These are phyloP conservation scores for Podospora bellae-mahoneyi DNA, from an alignment of 495 filamentous ascomycete genomes.

Conservation along the genomic window DNA sequence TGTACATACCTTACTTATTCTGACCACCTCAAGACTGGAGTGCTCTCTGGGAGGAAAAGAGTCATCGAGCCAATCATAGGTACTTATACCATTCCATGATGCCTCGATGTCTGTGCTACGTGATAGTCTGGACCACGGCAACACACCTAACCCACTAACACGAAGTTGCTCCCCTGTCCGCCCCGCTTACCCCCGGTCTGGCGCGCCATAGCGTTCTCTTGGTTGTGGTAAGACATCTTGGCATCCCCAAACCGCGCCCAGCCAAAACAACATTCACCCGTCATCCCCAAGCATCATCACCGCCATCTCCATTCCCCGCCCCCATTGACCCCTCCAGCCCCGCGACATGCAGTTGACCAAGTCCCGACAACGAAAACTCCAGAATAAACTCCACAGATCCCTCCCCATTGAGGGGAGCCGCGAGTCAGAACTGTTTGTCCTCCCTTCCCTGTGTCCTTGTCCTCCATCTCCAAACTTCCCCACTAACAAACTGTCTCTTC, in stretches of 20 bases:
- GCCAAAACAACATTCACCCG: background rate
- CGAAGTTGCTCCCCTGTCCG: background rate
- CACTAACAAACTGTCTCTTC: slow-evolving; percentile 9
- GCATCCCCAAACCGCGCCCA: background rate
- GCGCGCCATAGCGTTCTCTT: background rate
- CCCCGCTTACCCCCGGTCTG: background rate
- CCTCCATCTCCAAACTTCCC: background rate
- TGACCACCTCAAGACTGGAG: too few species aligned
- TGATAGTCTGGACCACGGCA: background rate
- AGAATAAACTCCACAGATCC: slow-evolving; percentile 17
- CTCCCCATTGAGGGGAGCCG: slow-evolving; percentile 19
- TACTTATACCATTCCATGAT: too few species aligned
- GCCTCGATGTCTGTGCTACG: background rate
- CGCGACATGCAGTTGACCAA: slow-evolving; percentile 25
- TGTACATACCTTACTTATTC: too few species aligned
- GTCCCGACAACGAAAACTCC: slow-evolving; percentile 27
- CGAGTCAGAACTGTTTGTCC: slow-evolving; percentile 27
- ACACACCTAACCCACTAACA: background rate
- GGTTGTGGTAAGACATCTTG: background rate
- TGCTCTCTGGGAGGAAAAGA: too few species aligned
- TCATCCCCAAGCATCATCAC: background rate
- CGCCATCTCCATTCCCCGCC: background rate
- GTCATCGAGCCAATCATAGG: too few species aligned
- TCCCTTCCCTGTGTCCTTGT: background rate
- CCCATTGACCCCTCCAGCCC: background rate